Conservation (phyloP, 805 yeast species). For the Jamesozyma hellenica region DNA sequence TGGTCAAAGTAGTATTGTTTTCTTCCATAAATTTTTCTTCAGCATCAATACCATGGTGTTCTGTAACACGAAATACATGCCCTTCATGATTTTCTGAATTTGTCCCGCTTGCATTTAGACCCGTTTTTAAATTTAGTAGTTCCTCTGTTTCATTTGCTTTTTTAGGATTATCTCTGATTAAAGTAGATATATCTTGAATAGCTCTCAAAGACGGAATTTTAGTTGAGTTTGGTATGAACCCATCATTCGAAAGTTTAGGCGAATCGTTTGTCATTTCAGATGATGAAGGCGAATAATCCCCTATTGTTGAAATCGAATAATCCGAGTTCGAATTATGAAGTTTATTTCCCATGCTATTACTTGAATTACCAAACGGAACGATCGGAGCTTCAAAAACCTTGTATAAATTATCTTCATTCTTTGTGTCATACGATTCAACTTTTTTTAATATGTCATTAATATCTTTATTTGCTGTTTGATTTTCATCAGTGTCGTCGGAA, state of each 20-base stretch:
- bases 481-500: neutral
- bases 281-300: slow-evolving; percentile 39
- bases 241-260: slow-evolving; percentile 22
- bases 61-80: neutral
- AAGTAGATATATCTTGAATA: slow-evolving; percentile 33
- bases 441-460: neutral
- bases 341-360: slow-evolving; percentile 6
- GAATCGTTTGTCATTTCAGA: slow-evolving; percentile 36
- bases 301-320: slow-evolving; percentile 33
- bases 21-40: neutral
- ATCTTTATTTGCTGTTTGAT: neutral
- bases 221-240: slow-evolving; percentile 12
- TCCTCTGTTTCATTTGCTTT: neutral
- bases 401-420: slow-evolving; percentile 12
- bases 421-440: neutral
- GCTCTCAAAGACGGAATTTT: slow-evolving; percentile 34
- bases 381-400: slow-evolving; percentile 24
- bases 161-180: slow-evolving; percentile 15
- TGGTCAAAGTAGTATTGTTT: neutral
- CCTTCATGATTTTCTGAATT: neutral
- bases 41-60: neutral
- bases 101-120: no score
- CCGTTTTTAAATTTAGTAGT: no score
- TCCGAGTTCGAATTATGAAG: slow-evolving; percentile 28
- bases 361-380: slow-evolving; percentile 18